Conservation (phyloP, 2,329 filamentous ascomycete species). For the Fusarium dimerum region DNA sequence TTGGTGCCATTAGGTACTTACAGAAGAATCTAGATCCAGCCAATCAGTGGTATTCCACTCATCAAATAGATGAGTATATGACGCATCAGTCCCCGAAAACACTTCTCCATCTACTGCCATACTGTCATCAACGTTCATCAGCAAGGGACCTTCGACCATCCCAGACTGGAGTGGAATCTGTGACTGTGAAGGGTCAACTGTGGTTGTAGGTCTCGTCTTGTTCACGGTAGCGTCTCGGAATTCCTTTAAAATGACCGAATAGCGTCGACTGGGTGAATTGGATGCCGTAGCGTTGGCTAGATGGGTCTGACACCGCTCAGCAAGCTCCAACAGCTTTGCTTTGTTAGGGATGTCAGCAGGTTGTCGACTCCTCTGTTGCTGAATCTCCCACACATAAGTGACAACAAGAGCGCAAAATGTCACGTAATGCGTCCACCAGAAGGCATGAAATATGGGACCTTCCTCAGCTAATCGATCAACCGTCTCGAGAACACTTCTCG, state of each 20-base stretch:
- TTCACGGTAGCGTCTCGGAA: conserved; percentile 8
- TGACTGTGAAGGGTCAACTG: neutral
- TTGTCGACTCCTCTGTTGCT: conserved; percentile 21
- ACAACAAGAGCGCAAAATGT: conserved; percentile 56
- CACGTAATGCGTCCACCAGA: conserved; percentile 57
- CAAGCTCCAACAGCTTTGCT: conserved; percentile 23
- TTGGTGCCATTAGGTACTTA: too few relatives aligned
- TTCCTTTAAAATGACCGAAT: conserved; percentile 20
- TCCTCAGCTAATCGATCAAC: conserved; percentile 44
- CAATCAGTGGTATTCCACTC: conserved; percentile 21
- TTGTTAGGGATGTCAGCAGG: conserved; percentile 11
- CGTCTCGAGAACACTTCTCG: conserved; percentile 39
- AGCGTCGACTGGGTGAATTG: conserved; percentile 21
- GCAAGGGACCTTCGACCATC: neutral
- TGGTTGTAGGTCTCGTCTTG: neutral
- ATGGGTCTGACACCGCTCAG: conserved; percentile 24
- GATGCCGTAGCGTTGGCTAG: conserved; percentile 17
- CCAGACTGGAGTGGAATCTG: neutral
- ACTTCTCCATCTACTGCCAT: neutral
- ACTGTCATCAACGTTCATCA: neutral
- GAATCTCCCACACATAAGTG: conserved; percentile 51
- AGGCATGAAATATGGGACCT: conserved; percentile 44
- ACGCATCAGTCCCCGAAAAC: neutral
- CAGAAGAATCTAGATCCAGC: conserved; percentile 20
- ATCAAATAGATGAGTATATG: conserved; percentile 10